Percentiles rank a stretch among this genome's conserved stretches.
Evolutionary conservation across 495 filamentous ascomycete species (phyloP).

Genomic region (Podospora conica): DNA sequence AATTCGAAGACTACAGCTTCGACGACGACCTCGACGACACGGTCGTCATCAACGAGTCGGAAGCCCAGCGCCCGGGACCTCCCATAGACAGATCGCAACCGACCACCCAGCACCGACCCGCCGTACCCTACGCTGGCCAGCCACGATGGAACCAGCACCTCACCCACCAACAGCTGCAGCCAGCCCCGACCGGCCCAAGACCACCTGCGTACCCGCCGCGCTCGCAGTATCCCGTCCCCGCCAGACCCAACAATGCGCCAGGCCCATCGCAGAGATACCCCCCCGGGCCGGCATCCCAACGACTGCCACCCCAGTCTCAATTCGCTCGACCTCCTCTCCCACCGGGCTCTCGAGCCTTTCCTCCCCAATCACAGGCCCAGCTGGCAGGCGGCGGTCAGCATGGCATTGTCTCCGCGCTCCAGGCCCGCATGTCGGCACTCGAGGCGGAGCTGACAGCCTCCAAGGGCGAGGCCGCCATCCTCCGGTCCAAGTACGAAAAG

Average conservation of each 20-base stretch:
- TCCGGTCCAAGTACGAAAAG: slow-evolving; percentile 48
- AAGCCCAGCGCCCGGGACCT: slow-evolving; percentile 4
- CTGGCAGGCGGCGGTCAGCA: slow-evolving; percentile 9
- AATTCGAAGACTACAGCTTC: slow-evolving; percentile 9
- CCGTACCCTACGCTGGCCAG: slow-evolving; percentile 11
- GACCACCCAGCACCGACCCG: slow-evolving; percentile 13
- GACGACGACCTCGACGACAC: slow-evolving; percentile 30
- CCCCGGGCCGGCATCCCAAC: slow-evolving; percentile 13
- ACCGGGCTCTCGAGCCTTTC: slow-evolving; percentile 11
- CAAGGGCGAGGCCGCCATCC: slow-evolving; percentile 46
- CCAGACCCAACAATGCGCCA: slow-evolving; percentile 13
- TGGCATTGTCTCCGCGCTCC: slow-evolving; percentile 22
- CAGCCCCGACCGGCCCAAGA: not conserved
- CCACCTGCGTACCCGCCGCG: not conserved
- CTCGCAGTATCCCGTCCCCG: slow-evolving; percentile 7
- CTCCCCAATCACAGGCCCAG: slow-evolving; percentile 12
- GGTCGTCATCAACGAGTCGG: slow-evolving; percentile 26
- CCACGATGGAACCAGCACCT: slow-evolving; percentile 24
- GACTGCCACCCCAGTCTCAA: slow-evolving; percentile 20
- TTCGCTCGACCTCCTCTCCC: slow-evolving; percentile 17
- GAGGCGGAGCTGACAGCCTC: slow-evolving; percentile 39
- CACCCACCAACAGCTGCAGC: not conserved
- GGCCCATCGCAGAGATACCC: slow-evolving; percentile 22
- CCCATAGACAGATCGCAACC: slow-evolving; percentile 4
- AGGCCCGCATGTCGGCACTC: slow-evolving; percentile 31